Percentiles rank a stretch among this genome's conserved stretches.
phyloP scores from a whole-genome alignment of 768 basidiomycete genomes.

The Russula dissimulans region DNA sequence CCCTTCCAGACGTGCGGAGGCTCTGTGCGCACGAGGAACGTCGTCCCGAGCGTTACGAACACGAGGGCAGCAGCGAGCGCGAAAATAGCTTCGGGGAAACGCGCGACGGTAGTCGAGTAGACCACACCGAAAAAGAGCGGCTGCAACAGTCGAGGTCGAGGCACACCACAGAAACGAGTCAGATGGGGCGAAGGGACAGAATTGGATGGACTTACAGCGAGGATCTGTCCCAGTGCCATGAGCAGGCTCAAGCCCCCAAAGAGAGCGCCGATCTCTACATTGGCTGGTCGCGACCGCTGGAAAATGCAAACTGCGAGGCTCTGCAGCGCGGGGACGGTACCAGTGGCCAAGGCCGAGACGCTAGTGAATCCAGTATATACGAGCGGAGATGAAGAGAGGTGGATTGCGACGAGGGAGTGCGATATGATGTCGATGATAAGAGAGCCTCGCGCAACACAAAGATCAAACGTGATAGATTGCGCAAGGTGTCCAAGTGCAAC shows the following conservation, averaged over 20 bases:
- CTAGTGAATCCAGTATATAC: slow-evolving; percentile 53
- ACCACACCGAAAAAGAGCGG: slow-evolving; percentile 60
- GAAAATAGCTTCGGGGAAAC: slow-evolving; percentile 63
- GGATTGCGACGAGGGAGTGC: slow-evolving; percentile 50
- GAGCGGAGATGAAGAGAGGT: slow-evolving; percentile 33
- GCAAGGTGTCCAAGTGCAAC: slow-evolving; percentile 43
- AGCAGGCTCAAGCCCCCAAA: slow-evolving; percentile 68
- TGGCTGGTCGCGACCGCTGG: slow-evolving; percentile 29
- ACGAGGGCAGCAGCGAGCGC: slow-evolving; percentile 49
- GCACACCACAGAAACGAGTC: not conserved
- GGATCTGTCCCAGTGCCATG: slow-evolving; percentile 55
- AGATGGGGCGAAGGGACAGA: not conserved
- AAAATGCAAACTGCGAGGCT: slow-evolving; percentile 66
- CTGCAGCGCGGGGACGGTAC: slow-evolving; percentile 58
- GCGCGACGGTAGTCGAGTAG: slow-evolving; percentile 54
- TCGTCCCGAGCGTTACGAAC: slow-evolving; percentile 37
- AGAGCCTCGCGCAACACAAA: slow-evolving; percentile 52
- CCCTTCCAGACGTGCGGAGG: slow-evolving; percentile 7
- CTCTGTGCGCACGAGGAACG: slow-evolving; percentile 34
- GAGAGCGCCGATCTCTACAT: slow-evolving; percentile 40
- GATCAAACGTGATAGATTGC: slow-evolving; percentile 60
- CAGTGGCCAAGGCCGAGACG: slow-evolving; percentile 56
- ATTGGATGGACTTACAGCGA: slow-evolving; percentile 31
- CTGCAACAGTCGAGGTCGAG: slow-evolving; percentile 29
- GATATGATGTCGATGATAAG: slow-evolving; percentile 60